phyloP scores from a whole-genome alignment of 2,329 filamentous ascomycete species.

The Talaromyces sp. region DNA sequence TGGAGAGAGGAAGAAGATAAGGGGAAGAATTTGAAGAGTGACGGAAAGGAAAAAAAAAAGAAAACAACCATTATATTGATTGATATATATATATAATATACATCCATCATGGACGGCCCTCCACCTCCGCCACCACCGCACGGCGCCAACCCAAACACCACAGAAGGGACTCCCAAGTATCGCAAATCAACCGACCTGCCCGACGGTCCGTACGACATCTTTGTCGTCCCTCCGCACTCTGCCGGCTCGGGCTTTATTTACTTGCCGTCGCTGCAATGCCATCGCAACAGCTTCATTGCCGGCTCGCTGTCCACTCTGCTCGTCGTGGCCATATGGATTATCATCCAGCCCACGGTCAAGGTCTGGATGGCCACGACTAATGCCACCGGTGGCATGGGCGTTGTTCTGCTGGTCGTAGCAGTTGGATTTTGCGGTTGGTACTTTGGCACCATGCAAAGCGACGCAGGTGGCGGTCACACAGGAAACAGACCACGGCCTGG shows the following conservation, averaged over 20 bases:
- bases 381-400: slow-evolving; percentile 67
- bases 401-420: slow-evolving; percentile 65
- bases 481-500: slow-evolving; percentile 11
- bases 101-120: slow-evolving; percentile 11
- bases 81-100: background rate
- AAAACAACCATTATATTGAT: background rate
- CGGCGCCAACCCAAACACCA: slow-evolving; percentile 68
- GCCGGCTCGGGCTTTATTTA: slow-evolving; percentile 87
- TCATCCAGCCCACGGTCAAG: slow-evolving; percentile 67
- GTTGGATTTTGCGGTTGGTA: slow-evolving; percentile 78
- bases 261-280: slow-evolving; percentile 80
- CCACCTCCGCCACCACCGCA: slow-evolving; percentile 77
- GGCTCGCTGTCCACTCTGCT: slow-evolving; percentile 75
- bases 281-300: slow-evolving; percentile 85
- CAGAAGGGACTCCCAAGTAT: slow-evolving; percentile 44
- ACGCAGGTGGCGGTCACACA: slow-evolving; percentile 30
- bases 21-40: background rate
- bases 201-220: slow-evolving; percentile 92
- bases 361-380: slow-evolving; percentile 69
- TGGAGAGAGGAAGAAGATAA: background rate
- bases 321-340: slow-evolving; percentile 66
- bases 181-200: slow-evolving; percentile 60
- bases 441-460: slow-evolving; percentile 60
- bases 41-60: background rate
- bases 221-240: slow-evolving; percentile 90